A percentile compares a stretch with the other conserved stretches of the same genome.
Evolutionary conservation across 2,329 filamentous ascomycete genomes (phyloP).

Genomic region (Capronia coronata): DNA sequence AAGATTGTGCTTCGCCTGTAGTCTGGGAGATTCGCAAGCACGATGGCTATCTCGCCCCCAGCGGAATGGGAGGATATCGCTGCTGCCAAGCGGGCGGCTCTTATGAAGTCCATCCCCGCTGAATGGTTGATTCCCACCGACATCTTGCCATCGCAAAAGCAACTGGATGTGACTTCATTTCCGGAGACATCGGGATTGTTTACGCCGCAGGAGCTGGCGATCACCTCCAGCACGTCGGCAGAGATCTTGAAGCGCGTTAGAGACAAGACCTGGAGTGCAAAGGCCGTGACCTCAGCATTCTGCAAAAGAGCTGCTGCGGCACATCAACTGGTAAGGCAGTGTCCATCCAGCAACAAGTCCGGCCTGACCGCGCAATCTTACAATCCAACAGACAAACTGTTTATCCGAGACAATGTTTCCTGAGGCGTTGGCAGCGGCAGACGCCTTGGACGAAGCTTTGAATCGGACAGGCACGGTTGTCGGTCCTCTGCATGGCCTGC

Average conservation of each 20-base stretch:
- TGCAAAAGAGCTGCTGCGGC: conserved; percentile 44
- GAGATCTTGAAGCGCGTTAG: neutral
- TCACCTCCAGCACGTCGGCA: neutral
- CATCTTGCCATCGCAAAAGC: neutral
- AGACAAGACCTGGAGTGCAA: conserved; percentile 3
- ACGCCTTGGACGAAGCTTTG: conserved; percentile 40
- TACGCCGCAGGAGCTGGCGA: neutral
- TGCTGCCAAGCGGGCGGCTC: conserved; percentile 2
- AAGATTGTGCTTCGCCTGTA: neutral
- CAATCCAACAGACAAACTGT: conserved; percentile 31
- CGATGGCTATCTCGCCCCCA: neutral
- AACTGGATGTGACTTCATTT: conserved; percentile 1
- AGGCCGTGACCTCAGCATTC: conserved; percentile 47
- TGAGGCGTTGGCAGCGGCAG: conserved; percentile 44
- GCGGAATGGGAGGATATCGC: neutral
- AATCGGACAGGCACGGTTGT: conserved; percentile 37
- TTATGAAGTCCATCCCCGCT: neutral
- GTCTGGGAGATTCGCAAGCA: neutral
- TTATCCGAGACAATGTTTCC: conserved; percentile 50
- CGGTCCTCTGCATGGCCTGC: conserved; percentile 58
- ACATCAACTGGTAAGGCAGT: conserved; percentile 40
- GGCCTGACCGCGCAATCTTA: neutral
- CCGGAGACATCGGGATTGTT: conserved; percentile 2
- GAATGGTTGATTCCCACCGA: conserved; percentile 2
- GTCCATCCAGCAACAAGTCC: conserved; percentile 18